phyloP scores from a whole-genome alignment of 257 asterid species.

The Prunella vulgaris region DNA sequence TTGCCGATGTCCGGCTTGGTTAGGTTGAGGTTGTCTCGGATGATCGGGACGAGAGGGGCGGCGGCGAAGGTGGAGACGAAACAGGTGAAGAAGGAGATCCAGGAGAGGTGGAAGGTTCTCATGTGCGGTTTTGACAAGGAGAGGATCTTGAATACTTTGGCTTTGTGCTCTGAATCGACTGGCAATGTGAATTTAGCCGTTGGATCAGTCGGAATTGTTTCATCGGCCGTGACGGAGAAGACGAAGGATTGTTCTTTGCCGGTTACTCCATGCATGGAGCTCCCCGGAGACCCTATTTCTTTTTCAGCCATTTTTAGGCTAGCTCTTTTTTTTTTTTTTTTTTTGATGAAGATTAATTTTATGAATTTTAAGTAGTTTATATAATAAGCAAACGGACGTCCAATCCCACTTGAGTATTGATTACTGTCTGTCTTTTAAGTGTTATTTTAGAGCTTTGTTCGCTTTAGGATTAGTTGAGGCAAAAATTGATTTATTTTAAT shows the following conservation, averaged over 20 bases:
- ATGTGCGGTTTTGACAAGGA: constrained; percentile 52
- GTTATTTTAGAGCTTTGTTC: neutral
- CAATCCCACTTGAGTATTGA: neutral
- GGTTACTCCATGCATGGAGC: constrained; percentile 58
- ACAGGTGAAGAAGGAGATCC: constrained; percentile 60
- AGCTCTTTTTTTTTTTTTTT: too few relatives aligned
- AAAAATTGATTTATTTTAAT: too few relatives aligned
- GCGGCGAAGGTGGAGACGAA: constrained; percentile 58
- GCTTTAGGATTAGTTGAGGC: neutral
- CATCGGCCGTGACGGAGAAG: constrained; percentile 32
- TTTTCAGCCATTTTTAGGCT: constrained; percentile 22
- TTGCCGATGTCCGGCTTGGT: constrained; percentile 46
- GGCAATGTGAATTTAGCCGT: constrained; percentile 39
- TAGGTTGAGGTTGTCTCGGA: constrained; percentile 53
- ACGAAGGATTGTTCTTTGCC: constrained; percentile 49
- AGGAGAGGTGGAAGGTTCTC: constrained; percentile 56
- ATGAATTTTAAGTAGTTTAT: neutral
- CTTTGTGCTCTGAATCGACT: constrained; percentile 61
- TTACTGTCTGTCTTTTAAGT: neutral
- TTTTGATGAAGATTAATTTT: neutral
- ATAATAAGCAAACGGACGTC: neutral
- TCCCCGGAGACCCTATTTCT: constrained; percentile 36
- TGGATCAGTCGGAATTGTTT: constrained; percentile 25
- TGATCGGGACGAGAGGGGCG: constrained; percentile 58
- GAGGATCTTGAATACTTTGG: constrained; percentile 36